Base-by-base conservation (phyloP, 2,329 filamentous ascomycete genomes). In the Fusarium sp. region DNA sequence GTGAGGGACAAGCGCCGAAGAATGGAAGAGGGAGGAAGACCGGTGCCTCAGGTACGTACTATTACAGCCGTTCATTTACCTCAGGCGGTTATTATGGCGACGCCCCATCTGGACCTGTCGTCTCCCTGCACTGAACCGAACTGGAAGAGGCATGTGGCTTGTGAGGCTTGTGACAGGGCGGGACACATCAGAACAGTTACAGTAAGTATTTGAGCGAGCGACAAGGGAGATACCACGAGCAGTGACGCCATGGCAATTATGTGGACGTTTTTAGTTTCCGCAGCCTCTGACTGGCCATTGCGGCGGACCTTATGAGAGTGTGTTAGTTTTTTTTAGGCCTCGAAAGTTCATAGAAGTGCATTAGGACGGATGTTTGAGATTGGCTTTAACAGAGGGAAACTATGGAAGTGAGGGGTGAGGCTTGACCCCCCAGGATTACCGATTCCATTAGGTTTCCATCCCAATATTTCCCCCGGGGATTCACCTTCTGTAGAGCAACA, bases 1-100 rank as follows among this genome's bases (percentile, higher is more conserved):
- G 72, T 71, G 72, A 66, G 66, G 42, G 57, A 73, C 70, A 71
- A 61, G 38, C 59, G 36, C 53, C 33, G 23, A 37, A n/a, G 30
- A 34, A 44, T 38, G 57, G 38, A 47, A 55, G 49, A 55, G 33
- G 33, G 20, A 34, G 45, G 45, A 36, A 49, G 30, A 23, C 31
- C 34, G 30, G 18, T 23, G 36, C 46, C 15, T 42, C 15, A 44
- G 23, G 41, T 15, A 44, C 23, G 41, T 44, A 28, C 41, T 28
- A 18, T 10, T 10, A 30, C 26, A 40, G 23, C 12, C 23, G 40
- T 20, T 37, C 16, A 53, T 62, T 62, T 44, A 40, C 62, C 56
- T 72, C 50, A 26, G 56, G 28, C 16, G 40, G 61, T 63, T 71
- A 72, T 53, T 71, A 72, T 53, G 57, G 49, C 55, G 49, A 66